Evolutionary conservation across 2,329 filamentous ascomycete genomes (phyloP).

Genomic region (Sporothrix phasma): DNA sequence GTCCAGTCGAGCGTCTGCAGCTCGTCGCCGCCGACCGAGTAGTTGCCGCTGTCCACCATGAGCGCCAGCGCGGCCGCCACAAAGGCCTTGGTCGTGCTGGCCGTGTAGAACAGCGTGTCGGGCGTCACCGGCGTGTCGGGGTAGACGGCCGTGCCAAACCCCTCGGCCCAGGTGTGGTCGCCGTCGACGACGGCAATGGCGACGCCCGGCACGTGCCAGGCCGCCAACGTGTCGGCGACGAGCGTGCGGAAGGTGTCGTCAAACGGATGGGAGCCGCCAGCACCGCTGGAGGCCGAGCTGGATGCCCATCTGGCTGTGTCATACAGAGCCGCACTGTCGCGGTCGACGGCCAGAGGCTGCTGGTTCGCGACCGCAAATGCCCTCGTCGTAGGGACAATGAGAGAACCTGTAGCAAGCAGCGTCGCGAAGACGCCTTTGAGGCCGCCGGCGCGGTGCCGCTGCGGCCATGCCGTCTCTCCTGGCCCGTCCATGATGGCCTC

Average conservation of each 20-base stretch:
- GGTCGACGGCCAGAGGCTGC: neutral
- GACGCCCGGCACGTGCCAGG: slow-evolving; percentile 39
- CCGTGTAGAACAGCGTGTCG: slow-evolving; percentile 43
- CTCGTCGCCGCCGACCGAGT: slow-evolving; percentile 13
- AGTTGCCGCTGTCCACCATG: slow-evolving; percentile 36
- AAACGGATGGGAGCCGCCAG: slow-evolving; percentile 7
- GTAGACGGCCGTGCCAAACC: slow-evolving; percentile 33
- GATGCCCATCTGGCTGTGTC: too few species aligned
- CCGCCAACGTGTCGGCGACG: slow-evolving; percentile 12
- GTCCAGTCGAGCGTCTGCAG: slow-evolving; percentile 32
- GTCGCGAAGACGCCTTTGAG: too few species aligned
- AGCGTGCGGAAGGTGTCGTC: slow-evolving; percentile 13
- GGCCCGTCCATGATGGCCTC: neutral
- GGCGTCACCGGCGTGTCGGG: slow-evolving; percentile 32
- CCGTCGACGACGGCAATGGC: slow-evolving; percentile 39
- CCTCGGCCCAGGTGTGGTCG: slow-evolving; percentile 33
- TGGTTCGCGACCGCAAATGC: neutral
- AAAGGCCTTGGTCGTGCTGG: slow-evolving; percentile 45
- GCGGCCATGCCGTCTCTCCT: neutral
- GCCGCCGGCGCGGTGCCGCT: neutral
- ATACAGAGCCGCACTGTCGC: neutral
- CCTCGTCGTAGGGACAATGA: neutral
- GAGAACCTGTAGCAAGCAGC: neutral
- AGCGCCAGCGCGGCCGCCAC: slow-evolving; percentile 40
- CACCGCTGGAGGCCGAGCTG: neutral